Evolutionary conservation across 495 filamentous ascomycete genomes (phyloP), one percentile per base, ranked within the genome.

Genomic region (Penicillium coprophilum): DNA sequence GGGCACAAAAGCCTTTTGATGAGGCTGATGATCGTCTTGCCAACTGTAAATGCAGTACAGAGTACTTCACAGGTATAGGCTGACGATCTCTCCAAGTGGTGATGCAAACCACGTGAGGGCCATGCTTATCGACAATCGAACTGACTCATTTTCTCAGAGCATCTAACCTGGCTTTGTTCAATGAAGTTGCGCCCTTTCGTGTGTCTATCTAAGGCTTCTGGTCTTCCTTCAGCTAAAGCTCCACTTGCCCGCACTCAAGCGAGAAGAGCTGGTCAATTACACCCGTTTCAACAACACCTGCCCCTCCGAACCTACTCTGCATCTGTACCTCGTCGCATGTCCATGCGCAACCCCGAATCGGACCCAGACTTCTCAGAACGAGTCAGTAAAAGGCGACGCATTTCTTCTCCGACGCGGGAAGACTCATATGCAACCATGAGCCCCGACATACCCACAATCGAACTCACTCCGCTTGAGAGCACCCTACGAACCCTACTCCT

Each of bases 401-500:
- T 75, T 36, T 72, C 71, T 21, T 59, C 62, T 13, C 45, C 57
- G 6, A 19, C 41, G 51, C 57, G 50, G 47, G 47, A 68, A 21
- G 40, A 19, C 21, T 46, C 53, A 43, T 4, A 48, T 28, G 46
- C 57, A 61, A 53, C 30, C 21, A 75, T 72, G 71, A 57, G 51
- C 44, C 55, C 58, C 30, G n/a, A 56, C 36, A 55, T 66, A 17
- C 66, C 74, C 27, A 77, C 62, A 21, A 80, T 91, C 17, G 63
- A 80, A 46, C 81, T 95, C 51, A 90, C 79, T 19, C 76, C 82
- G 4, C 76, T 82, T 41, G 91, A 96, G 69, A 71, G 76, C 34
- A 86, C 82, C 31, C 77, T 96, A 38, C 83, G 85, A 54, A 71
- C 76, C 28, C 80, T 96, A 15, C 80, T 96, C 15, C 77, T 94